Evolutionary conservation across 805 yeast genomes (phyloP).

Genomic region (Kodamaea laetipori): DNA sequence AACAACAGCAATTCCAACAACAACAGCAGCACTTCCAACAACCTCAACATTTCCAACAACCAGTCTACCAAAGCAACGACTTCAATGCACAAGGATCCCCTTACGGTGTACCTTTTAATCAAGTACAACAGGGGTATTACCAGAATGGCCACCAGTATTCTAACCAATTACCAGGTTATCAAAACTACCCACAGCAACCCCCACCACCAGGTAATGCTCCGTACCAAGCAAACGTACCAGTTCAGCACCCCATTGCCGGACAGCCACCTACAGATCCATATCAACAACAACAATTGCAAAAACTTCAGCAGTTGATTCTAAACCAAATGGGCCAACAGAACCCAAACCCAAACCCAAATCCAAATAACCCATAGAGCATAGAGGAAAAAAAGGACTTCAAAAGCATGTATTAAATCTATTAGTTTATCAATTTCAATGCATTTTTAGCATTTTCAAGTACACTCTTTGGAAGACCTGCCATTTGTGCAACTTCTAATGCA

Average conservation of each 20-base stretch:
- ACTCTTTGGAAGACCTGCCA: slow-evolving; percentile 73
- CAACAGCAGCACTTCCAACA: slow-evolving; percentile 5
- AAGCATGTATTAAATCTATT: neutral
- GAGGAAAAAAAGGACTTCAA: neutral
- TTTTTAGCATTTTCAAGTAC: slow-evolving; percentile 57
- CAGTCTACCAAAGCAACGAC: slow-evolving; percentile 4
- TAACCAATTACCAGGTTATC: slow-evolving; percentile 5
- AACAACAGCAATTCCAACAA: slow-evolving; percentile 6
- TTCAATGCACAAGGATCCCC: slow-evolving; percentile 18
- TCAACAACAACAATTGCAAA: slow-evolving; percentile 25
- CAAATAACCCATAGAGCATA: neutral
- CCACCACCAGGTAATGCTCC: slow-evolving; percentile 6
- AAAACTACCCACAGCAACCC: neutral
- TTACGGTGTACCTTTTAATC: slow-evolving; percentile 27
- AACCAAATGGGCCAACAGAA: slow-evolving; percentile 21
- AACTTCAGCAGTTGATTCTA: slow-evolving; percentile 26
- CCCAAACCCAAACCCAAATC: neutral
- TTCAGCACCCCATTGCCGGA: neutral
- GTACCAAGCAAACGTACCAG: neutral
- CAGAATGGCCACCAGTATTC: slow-evolving; percentile 9
- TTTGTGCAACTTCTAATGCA: slow-evolving; percentile 72
- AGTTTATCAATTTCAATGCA: slow-evolving; percentile 22
- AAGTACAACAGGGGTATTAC: slow-evolving; percentile 18
- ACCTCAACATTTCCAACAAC: slow-evolving; percentile 7
- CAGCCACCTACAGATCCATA: slow-evolving; percentile 12